A percentile compares a stretch with the other conserved stretches of the same genome.
Evolutionary conservation across 1,284 basidiomycete species (phyloP).

Genomic region (Irpex lacteus): DNA sequence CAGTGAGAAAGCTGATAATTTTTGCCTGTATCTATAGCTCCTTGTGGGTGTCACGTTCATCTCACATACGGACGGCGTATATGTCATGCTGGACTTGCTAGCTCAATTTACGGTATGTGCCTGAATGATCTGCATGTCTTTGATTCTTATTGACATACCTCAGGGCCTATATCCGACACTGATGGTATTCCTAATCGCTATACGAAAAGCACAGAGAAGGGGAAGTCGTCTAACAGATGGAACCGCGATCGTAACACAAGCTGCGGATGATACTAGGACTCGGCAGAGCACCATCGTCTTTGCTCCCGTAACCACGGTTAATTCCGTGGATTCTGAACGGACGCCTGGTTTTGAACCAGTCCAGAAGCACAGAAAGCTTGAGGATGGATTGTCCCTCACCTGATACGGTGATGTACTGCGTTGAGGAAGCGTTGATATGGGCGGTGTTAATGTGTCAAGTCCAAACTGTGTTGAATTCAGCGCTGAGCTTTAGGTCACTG

Average conservation of each 20-base stretch:
- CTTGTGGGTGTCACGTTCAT: neutral
- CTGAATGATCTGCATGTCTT: neutral
- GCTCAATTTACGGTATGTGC: conserved; percentile 4
- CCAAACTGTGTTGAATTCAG: too few relatives aligned
- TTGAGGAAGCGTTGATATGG: too few relatives aligned
- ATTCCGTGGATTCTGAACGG: neutral
- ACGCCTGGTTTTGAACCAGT: neutral
- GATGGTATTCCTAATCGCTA: neutral
- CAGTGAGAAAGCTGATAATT: neutral
- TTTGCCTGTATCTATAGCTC: neutral
- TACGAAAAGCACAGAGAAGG: neutral
- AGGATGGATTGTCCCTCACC: too few relatives aligned
- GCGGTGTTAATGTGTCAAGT: too few relatives aligned
- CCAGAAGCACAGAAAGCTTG: too few relatives aligned
- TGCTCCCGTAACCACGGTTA: neutral
- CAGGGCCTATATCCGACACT: conserved; percentile 7
- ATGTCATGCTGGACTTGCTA: conserved; percentile 3
- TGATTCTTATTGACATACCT: neutral
- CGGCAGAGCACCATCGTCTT: neutral
- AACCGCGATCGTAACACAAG: neutral
- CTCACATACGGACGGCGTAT: conserved; percentile 3
- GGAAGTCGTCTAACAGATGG: neutral
- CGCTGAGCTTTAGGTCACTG: too few relatives aligned
- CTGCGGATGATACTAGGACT: neutral
- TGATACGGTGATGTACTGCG: too few relatives aligned